Evolutionary conservation across 441 rosid genomes (phyloP).

Genomic region (Geranium incanum): DNA sequence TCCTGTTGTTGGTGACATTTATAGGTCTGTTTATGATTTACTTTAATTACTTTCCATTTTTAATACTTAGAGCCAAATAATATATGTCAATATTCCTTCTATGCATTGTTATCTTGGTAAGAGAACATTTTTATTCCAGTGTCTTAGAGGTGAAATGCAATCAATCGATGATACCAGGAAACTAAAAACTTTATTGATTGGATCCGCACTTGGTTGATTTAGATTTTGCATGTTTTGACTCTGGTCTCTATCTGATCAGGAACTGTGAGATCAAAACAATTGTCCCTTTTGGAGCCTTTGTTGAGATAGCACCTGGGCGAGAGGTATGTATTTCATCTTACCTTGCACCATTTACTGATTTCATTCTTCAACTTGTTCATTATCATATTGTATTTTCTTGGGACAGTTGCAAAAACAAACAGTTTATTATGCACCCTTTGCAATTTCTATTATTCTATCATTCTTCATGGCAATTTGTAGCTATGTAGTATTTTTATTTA

Average conservation of each 20-base stretch:
- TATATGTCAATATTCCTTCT: background rate
- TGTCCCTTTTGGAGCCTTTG: constrained; percentile 86
- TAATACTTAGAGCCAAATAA: background rate
- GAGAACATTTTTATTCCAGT: background rate
- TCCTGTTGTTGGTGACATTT: constrained; percentile 82
- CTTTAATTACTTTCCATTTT: background rate
- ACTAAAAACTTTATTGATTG: constrained; percentile 4
- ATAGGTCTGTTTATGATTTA: constrained; percentile 40
- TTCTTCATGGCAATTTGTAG: too few species aligned
- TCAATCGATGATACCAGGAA: constrained; percentile 3
- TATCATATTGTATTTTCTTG: background rate
- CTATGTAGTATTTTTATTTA: too few species aligned
- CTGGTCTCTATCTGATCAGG: constrained; percentile 38
- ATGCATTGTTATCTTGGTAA: background rate
- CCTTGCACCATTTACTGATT: constrained; percentile 6
- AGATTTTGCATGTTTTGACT: constrained; percentile 13
- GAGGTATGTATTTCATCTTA: constrained; percentile 46
- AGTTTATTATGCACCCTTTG: too few species aligned
- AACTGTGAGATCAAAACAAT: constrained; percentile 84
- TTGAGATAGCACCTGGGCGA: constrained; percentile 93
- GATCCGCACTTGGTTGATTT: constrained; percentile 15
- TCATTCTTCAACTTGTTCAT: background rate
- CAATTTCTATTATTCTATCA: too few species aligned
- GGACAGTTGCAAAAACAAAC: background rate
- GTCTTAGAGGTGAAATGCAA: too few species aligned